A percentile compares a stretch with the other conserved stretches of the same genome.
These are phyloP conservation scores for Trichophyton verrucosum DNA, from an alignment of 2,329 filamentous ascomycete genomes.

Conservation along the genomic window DNA sequence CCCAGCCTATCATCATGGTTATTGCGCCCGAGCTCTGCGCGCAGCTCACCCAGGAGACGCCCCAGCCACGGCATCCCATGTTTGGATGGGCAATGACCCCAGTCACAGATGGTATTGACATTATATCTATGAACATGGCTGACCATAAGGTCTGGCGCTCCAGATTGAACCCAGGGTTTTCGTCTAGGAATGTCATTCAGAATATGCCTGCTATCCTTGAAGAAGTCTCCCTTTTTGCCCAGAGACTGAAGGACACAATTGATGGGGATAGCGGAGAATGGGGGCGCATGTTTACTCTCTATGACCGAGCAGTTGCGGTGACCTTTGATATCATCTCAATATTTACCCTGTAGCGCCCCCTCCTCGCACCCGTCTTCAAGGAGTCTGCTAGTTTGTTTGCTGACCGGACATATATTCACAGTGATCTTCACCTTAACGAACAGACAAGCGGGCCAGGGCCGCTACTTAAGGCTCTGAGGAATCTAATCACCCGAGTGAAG, in stretches of 20 bases:
- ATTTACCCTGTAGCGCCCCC: not conserved
- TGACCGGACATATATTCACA: not conserved
- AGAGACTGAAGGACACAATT: not conserved
- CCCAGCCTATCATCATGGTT: constrained; percentile 6
- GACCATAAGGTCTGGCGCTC: constrained; percentile 5
- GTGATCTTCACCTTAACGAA: not conserved
- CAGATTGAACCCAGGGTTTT: not conserved
- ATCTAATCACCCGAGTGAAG: not conserved
- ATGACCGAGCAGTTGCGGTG: not conserved
- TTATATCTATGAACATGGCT: constrained; percentile 6
- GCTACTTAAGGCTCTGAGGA: not conserved
- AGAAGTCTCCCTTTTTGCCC: not conserved
- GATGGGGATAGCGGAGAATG: not conserved
- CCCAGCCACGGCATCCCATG: constrained; percentile 6
- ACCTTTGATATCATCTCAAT: not conserved
- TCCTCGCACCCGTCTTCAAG: too few species aligned
- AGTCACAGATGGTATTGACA: constrained; percentile 5
- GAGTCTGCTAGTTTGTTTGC: not conserved
- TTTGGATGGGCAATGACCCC: constrained; percentile 6
- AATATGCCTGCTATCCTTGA: not conserved
- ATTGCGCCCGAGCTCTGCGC: constrained; percentile 5
- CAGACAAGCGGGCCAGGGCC: not conserved
- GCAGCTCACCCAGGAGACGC: constrained; percentile 6
- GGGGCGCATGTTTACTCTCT: not conserved
- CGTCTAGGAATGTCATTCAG: not conserved